Evolutionary conservation across 345 rosid genomes (phyloP), one percentile per base, ranked within the genome.

Genomic region (Litchi chinensis): DNA sequence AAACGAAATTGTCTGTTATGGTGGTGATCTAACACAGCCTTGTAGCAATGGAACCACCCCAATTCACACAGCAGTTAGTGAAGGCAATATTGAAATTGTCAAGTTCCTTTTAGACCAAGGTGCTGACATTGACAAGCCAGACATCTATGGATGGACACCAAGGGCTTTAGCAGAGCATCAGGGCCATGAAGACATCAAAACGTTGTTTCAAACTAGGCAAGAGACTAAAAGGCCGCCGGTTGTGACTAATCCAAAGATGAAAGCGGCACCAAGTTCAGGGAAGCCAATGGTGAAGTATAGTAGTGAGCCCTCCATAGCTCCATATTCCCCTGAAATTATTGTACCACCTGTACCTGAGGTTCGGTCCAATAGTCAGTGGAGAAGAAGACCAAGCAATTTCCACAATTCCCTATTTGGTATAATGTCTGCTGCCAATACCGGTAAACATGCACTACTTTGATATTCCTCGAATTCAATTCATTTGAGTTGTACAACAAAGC

Each of bases 391-490:
- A 1, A 78, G 82, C 79, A 86, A 80, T 74, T 95, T 82, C 74
- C 81, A 77, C 28, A 93, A 95, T 77, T 92, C 98, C 1, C 89
- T 95, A 67, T 89, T 95, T 28, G 98, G 95, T 48, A 63, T 95
- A 41, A 85, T 95, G 80, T 88, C 97, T 64, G 97, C 90, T 67
- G 93, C 93, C 40, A 88, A 77, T 76, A 64, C 88, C 2, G 93
- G 94, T 90, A 69, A 78, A 78, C 48, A 37, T 71, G 16, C 62
- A 16, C 44, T 24, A 24, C 15, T 15, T 52, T 39, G 11, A 44
- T 40, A 12, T 50, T 7, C 37, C 52, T 46, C 52, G 12, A 46
- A 46, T 46, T 46, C 52, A 46, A 46, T 32, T 32, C 37, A 32
- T 32, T 32, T 32, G 37, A 32, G 3, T 28, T 32, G 37, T 32